Percentiles rank a stretch among this genome's conserved stretches.
Conservation (phyloP, 2,329 filamentous ascomycete genomes). For the Epicoccum nigrum region DNA sequence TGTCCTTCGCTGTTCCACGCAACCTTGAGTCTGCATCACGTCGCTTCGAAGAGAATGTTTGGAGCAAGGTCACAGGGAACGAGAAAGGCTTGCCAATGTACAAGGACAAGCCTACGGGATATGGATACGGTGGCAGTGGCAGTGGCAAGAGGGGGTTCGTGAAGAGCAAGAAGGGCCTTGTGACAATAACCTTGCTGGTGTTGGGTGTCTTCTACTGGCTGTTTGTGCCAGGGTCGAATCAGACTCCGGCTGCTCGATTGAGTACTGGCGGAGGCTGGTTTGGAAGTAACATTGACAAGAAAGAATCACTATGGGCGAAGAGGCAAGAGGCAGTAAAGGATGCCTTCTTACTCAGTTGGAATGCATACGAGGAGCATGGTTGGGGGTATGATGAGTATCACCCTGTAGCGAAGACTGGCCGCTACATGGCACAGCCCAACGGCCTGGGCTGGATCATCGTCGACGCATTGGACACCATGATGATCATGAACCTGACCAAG, state of each 20-base stretch:
- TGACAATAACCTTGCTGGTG: conserved; percentile 59
- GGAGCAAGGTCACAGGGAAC: conserved; percentile 63
- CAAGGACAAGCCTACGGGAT: conserved; percentile 95
- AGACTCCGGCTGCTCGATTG: conserved; percentile 49
- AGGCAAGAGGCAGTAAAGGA: conserved; percentile 83
- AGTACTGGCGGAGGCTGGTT: conserved; percentile 41
- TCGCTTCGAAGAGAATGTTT: conserved; percentile 50
- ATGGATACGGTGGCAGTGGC: conserved; percentile 58
- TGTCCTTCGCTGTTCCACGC: conserved; percentile 52
- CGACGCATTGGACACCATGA: conserved; percentile 93
- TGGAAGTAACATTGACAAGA: conserved; percentile 38
- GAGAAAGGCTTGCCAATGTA: conserved; percentile 84
- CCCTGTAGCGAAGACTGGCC: conserved; percentile 77
- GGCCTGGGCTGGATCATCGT: conserved; percentile 98
- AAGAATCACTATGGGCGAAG: conserved; percentile 67
- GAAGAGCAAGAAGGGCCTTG: conserved; percentile 67
- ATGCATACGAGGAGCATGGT: conserved; percentile 87
- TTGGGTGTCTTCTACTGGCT: conserved; percentile 72
- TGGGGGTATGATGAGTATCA: conserved; percentile 96
- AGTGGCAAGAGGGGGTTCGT: conserved; percentile 57
- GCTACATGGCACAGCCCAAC: conserved; percentile 78
- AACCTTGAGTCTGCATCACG: conserved; percentile 51
- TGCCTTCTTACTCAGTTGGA: conserved; percentile 90
- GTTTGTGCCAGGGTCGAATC: conserved; percentile 54
- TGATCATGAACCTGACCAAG: conserved; percentile 95